These are phyloP conservation scores for Aspergillus incahuasiensis DNA, from an alignment of 495 filamentous ascomycete genomes.

Conservation along the genomic window DNA sequence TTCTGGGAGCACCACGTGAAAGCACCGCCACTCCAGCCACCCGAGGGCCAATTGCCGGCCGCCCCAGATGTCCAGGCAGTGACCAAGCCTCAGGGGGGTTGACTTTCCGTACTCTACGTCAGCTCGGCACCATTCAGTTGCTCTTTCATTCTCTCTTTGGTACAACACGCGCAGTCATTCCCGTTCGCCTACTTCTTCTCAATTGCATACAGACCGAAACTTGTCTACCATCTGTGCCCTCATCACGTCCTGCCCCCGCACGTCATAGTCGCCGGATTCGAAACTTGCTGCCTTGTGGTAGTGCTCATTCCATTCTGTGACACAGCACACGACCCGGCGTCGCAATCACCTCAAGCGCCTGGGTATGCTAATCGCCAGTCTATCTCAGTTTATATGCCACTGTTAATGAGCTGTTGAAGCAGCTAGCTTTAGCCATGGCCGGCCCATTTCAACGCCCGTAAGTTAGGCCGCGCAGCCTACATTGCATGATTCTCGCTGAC, in stretches of 20 bases:
- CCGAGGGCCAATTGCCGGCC: not conserved
- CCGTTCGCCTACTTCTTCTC: not conserved
- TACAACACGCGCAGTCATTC: too few species aligned
- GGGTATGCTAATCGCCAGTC: conserved; percentile 4
- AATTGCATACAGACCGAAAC: not conserved
- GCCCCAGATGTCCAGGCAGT: not conserved
- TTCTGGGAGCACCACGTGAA: conserved; percentile 4
- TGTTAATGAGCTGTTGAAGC: conserved; percentile 2
- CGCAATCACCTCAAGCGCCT: not conserved
- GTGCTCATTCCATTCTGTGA: not conserved
- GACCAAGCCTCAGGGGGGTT: not conserved
- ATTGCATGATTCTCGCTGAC: not conserved
- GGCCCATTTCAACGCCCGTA: conserved; percentile 19
- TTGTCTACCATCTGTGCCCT: not conserved
- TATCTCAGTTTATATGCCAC: not conserved
- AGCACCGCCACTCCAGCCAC: conserved; percentile 1
- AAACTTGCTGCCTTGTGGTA: conserved; percentile 2
- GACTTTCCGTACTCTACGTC: not conserved
- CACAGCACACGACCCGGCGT: not conserved
- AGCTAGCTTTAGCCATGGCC: conserved; percentile 15
- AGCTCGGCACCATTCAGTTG: not conserved
- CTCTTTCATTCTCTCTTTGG: not conserved
- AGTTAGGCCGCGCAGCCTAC: conserved; percentile 14
- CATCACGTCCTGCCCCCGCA: not conserved
- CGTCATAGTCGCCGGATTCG: conserved; percentile 7